Conservation (phyloP, 805 yeast species). For the Candida maltosa region DNA sequence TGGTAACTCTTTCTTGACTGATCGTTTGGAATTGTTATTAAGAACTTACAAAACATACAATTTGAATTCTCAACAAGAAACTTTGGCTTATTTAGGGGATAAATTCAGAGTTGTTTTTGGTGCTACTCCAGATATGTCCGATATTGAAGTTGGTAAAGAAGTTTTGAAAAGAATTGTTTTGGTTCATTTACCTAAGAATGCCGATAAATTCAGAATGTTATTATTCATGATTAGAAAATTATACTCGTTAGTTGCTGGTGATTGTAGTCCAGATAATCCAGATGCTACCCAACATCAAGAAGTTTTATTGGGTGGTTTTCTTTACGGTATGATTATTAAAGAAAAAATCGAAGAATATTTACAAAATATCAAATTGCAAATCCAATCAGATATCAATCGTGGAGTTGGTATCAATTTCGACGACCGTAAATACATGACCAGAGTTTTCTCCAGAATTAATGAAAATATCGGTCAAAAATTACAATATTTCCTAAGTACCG, state of each 20-base stretch:
- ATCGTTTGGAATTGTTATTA: conserved; percentile 90
- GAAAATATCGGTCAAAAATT: conserved; percentile 94
- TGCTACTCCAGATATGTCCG: conserved; percentile 84
- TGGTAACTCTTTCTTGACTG: conserved; percentile 89
- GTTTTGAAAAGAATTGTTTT: conserved; percentile 80
- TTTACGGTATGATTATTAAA: conserved; percentile 93
- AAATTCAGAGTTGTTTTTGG: conserved; percentile 92
- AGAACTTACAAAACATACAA: conserved; percentile 83
- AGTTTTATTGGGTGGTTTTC: conserved; percentile 89
- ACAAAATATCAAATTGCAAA: conserved; percentile 65
- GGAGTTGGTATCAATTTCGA: conserved; percentile 78
- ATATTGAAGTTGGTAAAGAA: conserved; percentile 86
- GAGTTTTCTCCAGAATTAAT: conserved; percentile 75
- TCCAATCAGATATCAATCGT: conserved; percentile 77
- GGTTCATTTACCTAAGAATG: conserved; percentile 73
- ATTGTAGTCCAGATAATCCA: conserved; percentile 95
- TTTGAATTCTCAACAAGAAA: conserved; percentile 76
- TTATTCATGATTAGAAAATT: conserved; percentile 94
- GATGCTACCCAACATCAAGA: conserved; percentile 99
- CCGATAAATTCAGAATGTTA: conserved; percentile 82
- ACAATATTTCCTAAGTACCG: conserved; percentile 93
- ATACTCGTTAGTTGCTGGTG: conserved; percentile 93
- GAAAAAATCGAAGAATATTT: conserved; percentile 95
- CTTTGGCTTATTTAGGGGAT: conserved; percentile 92
- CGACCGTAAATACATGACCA: conserved; percentile 77